Percentiles rank a stretch among this genome's conserved stretches.
Evolutionary conservation across 2,329 filamentous ascomycete species (phyloP).

Genomic region (Pseudogymnoascus sp.): DNA sequence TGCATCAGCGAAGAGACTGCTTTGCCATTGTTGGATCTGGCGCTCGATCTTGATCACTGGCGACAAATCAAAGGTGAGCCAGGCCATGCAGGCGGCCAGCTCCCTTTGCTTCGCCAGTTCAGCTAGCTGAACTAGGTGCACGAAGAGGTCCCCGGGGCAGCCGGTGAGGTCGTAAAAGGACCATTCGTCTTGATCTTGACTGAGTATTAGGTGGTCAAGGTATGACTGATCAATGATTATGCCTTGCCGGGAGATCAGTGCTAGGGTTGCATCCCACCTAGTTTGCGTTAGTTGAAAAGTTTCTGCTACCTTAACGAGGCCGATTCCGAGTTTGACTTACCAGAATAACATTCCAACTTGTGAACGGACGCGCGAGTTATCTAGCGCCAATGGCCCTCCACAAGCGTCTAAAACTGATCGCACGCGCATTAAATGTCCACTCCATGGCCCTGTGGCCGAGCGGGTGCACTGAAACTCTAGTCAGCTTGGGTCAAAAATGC

Average conservation of each 20-base stretch:
- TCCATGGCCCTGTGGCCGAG: conserved; percentile 28
- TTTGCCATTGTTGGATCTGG: conserved; percentile 16
- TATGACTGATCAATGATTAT: conserved; percentile 22
- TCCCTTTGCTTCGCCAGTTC: conserved; percentile 26
- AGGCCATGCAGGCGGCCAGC: conserved; percentile 25
- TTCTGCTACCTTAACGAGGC: not conserved
- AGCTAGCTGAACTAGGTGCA: conserved; percentile 23
- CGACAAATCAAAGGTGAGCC: conserved; percentile 24
- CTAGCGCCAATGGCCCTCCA: conserved; percentile 14
- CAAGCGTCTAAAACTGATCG: conserved; percentile 18
- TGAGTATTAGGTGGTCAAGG: conserved; percentile 17
- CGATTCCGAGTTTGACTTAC: conserved; percentile 7
- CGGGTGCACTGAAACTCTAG: conserved; percentile 23
- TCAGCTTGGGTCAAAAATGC: not conserved
- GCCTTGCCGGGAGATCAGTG: conserved; percentile 26
- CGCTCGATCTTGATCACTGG: conserved; percentile 19
- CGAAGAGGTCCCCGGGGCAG: conserved; percentile 26
- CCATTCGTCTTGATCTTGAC: conserved; percentile 18
- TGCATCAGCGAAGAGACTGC: conserved; percentile 9
- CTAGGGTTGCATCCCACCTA: conserved; percentile 28
- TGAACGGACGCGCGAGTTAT: conserved; percentile 21
- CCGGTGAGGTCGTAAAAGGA: conserved; percentile 29
- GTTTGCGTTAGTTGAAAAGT: not conserved
- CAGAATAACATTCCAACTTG: conserved; percentile 28
- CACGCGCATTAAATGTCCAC: conserved; percentile 22